Conservation (phyloP, 1,284 basidiomycete species). For the Ceratobasidium theobromae region DNA sequence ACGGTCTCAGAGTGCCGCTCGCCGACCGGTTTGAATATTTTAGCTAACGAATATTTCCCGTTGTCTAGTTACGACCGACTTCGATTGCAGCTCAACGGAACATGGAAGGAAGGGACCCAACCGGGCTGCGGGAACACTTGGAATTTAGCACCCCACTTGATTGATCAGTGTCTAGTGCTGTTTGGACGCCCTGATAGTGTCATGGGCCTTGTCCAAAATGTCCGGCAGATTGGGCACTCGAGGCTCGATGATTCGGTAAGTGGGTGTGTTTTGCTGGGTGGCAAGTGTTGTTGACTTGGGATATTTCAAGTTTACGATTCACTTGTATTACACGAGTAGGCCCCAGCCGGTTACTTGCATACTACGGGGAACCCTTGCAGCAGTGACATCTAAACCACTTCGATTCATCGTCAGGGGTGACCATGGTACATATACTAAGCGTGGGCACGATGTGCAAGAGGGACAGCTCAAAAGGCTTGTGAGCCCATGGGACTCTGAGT, state of each 20-base stretch:
- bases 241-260: slow-evolving; percentile 28
- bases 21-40: not conserved
- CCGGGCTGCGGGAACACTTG: slow-evolving; percentile 23
- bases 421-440: slow-evolving; percentile 20
- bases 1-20: no score
- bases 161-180: slow-evolving; percentile 24
- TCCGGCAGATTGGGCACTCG: slow-evolving; percentile 16
- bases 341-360: slow-evolving; percentile 24
- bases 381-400: slow-evolving; percentile 20
- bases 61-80: slow-evolving; percentile 18
- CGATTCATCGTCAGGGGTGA: slow-evolving; percentile 28
- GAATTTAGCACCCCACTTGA: slow-evolving; percentile 25
- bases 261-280: not conserved
- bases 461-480: slow-evolving; percentile 20
- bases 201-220: slow-evolving; percentile 26
- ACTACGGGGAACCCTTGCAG: slow-evolving; percentile 17
- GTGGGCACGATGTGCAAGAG: slow-evolving; percentile 27
- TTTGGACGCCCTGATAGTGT: slow-evolving; percentile 28
- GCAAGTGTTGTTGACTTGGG: not conserved
- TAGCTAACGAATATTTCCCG: not conserved
- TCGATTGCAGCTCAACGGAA: slow-evolving; percentile 16
- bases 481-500: slow-evolving; percentile 21
- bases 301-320: slow-evolving; percentile 19
- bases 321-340: slow-evolving; percentile 14
- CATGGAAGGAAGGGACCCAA: slow-evolving; percentile 27